Percentiles rank a stretch among this genome's conserved stretches.
phyloP scores from a whole-genome alignment of 2,329 filamentous ascomycete genomes.

The Microthyrium microscopicum region DNA sequence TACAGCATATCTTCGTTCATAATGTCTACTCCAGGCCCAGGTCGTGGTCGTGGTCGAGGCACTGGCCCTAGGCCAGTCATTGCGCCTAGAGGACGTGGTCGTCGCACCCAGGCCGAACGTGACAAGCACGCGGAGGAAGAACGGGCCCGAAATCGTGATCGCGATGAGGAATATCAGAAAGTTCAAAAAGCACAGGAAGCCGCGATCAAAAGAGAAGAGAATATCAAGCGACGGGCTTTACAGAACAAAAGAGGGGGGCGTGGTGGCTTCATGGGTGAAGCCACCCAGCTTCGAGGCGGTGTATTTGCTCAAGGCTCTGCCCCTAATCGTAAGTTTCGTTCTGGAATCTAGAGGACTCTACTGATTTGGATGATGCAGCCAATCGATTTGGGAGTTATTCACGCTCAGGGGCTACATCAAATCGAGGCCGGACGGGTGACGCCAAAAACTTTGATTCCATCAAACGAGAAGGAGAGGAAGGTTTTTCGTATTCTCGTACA shows the following conservation, averaged over 20 bases:
- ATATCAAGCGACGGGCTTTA: background rate
- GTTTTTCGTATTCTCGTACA: slow-evolving; percentile 9
- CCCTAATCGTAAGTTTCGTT: slow-evolving; percentile 2
- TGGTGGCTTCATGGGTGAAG: slow-evolving; percentile 9
- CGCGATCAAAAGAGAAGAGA: slow-evolving; percentile 1
- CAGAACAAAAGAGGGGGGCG: slow-evolving; percentile 6
- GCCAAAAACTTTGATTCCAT: background rate
- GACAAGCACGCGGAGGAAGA: slow-evolving; percentile 3
- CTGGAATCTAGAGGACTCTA: too few relatives aligned
- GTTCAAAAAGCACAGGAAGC: slow-evolving; percentile 1
- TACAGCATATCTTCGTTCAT: too few relatives aligned
- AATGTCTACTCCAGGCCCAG: too few relatives aligned
- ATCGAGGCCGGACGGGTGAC: background rate
- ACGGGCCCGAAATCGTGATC: slow-evolving; percentile 1
- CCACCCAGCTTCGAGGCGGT: background rate
- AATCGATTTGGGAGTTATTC: too few relatives aligned
- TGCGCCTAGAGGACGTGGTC: slow-evolving; percentile 6
- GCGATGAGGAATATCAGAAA: background rate
- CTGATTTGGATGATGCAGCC: too few relatives aligned
- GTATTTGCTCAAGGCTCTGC: slow-evolving; percentile 4
- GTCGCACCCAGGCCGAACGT: slow-evolving; percentile 5
- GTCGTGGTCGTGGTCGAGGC: too few relatives aligned
- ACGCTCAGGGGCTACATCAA: too few relatives aligned
- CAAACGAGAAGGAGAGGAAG: slow-evolving; percentile 3
- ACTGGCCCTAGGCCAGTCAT: too few relatives aligned